Percentiles rank a stretch among this genome's conserved stretches.
Evolutionary conservation across 768 basidiomycete species (phyloP).

Genomic region (Termitomyces sp.): DNA sequence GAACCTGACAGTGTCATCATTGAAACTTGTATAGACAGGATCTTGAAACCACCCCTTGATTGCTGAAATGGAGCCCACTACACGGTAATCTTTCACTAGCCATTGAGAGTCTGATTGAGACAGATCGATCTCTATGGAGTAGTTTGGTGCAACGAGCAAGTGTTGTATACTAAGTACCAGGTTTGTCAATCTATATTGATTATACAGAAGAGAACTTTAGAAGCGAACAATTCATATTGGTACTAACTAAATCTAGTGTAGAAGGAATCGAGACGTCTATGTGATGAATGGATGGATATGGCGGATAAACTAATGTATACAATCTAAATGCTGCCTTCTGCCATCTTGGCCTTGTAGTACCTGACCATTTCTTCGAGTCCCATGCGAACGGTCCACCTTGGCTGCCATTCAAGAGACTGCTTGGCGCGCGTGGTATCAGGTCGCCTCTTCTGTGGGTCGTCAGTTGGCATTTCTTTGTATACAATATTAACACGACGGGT

Average conservation of each 20-base stretch:
- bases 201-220: background rate
- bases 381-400: constrained; percentile 89
- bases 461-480: constrained; percentile 78
- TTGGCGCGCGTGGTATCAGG: constrained; percentile 93
- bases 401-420: constrained; percentile 81
- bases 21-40: background rate
- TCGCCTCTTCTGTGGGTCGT: constrained; percentile 92
- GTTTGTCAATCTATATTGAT: background rate
- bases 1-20: background rate
- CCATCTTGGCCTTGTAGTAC: constrained; percentile 89
- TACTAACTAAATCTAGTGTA: background rate
- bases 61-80: too few species aligned
- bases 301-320: background rate
- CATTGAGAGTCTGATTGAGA: too few species aligned
- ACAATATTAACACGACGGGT: constrained; percentile 58
- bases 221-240: background rate
- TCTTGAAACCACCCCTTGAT: background rate
- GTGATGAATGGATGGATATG: background rate
- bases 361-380: constrained; percentile 93
- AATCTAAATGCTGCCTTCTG: constrained; percentile 70
- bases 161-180: background rate
- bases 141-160: too few species aligned
- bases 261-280: background rate
- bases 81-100: too few species aligned
- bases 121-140: background rate